These are phyloP conservation scores for Boletus reticuloceps DNA, from an alignment of 768 basidiomycete species.

Conservation along the genomic window DNA sequence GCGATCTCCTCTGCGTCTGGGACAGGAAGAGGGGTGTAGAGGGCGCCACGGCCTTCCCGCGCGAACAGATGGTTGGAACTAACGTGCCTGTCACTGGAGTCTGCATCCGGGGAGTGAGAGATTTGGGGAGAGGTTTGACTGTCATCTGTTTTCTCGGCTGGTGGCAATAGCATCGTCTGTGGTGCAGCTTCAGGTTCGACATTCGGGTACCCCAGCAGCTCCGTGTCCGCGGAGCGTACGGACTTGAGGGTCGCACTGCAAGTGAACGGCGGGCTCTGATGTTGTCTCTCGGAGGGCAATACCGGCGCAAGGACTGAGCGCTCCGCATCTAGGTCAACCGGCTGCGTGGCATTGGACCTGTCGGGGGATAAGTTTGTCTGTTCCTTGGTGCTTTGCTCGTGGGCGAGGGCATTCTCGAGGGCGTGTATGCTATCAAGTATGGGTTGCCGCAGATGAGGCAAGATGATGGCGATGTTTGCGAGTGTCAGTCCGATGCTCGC, in stretches of 20 bases:
- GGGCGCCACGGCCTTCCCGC: background rate
- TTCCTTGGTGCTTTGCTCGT: background rate
- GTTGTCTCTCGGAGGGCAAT: background rate
- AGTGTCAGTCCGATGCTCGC: conserved; percentile 27
- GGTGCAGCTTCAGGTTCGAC: background rate
- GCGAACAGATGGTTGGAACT: background rate
- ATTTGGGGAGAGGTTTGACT: background rate
- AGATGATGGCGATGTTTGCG: conserved; percentile 21
- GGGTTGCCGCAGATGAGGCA: conserved; percentile 24
- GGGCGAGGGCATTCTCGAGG: no score
- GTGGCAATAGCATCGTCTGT: background rate
- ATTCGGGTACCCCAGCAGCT: background rate
- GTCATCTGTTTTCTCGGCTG: background rate
- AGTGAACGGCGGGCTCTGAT: background rate
- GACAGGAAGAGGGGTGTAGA: conserved; percentile 12
- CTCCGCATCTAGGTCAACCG: background rate
- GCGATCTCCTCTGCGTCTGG: conserved; percentile 13
- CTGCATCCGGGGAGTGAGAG: background rate
- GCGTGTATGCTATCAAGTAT: conserved; percentile 10
- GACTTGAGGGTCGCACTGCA: conserved; percentile 1
- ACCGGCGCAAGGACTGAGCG: background rate
- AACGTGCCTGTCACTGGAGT: background rate
- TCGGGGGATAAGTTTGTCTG: background rate
- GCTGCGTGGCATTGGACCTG: background rate
- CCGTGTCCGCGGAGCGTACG: background rate